These are phyloP conservation scores for Coemansia sp. DNA, from an alignment of 192 early-diverging fungal species.

Conservation along the genomic window DNA sequence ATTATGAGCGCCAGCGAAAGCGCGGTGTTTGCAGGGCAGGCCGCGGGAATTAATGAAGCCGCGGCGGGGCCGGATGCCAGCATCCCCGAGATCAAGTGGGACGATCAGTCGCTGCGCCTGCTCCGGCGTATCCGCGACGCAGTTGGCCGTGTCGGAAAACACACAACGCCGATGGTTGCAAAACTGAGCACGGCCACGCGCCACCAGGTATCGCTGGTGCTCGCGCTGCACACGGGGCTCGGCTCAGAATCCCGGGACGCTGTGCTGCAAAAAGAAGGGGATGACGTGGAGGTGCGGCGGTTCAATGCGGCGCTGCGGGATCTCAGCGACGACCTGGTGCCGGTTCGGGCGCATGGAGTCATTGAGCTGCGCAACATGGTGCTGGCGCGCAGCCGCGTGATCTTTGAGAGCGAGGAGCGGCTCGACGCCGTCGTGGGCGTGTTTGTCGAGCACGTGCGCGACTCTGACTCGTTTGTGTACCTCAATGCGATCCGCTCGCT, in stretches of 20 bases:
- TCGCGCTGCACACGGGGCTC: conserved; percentile 25
- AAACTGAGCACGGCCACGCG: conserved; percentile 11
- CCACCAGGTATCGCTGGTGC: conserved; percentile 27
- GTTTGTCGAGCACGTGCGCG: conserved; percentile 74
- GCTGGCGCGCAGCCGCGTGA: conserved; percentile 60
- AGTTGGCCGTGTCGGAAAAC: conserved; percentile 8
- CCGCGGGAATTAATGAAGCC: neutral
- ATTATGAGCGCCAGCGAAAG: conserved; percentile 59
- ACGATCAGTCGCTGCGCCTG: conserved; percentile 11
- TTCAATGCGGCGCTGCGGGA: conserved; percentile 78
- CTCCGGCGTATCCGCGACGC: conserved; percentile 23
- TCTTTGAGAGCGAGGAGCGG: conserved; percentile 48
- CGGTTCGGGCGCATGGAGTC: conserved; percentile 87
- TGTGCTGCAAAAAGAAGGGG: no score
- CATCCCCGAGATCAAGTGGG: conserved; percentile 16
- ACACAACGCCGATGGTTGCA: neutral
- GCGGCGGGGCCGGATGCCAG: neutral
- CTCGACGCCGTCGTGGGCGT: conserved; percentile 68
- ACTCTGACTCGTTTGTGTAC: conserved; percentile 89
- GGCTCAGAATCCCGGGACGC: no score
- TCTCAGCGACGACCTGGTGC: conserved; percentile 72
- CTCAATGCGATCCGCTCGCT: conserved; percentile 90
- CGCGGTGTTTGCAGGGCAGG: conserved; percentile 7
- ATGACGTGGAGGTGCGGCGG: conserved; percentile 51
- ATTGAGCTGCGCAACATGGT: conserved; percentile 80